These are phyloP conservation scores for Phoenix roebelenii DNA, from an alignment of 176 grass and related monocot species.

Conservation along the genomic window DNA sequence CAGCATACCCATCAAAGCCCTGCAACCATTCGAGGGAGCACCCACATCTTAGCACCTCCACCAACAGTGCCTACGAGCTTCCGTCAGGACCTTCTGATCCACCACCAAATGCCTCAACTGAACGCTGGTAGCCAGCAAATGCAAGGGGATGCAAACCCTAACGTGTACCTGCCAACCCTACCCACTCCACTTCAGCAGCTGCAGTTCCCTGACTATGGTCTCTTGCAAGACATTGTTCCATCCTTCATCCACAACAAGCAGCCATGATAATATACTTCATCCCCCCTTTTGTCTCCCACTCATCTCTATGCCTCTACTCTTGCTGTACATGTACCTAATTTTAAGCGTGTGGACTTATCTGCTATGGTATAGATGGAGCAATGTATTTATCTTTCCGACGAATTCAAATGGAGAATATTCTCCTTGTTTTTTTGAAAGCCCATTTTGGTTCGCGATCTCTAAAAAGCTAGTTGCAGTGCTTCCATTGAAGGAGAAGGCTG, in stretches of 20 bases:
- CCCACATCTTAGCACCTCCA: slow-evolving; percentile 28
- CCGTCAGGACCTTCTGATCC: slow-evolving; percentile 19
- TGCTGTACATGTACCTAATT: slow-evolving; percentile 68
- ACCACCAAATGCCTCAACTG: slow-evolving; percentile 23
- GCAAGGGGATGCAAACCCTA: slow-evolving; percentile 43
- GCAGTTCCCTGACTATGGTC: slow-evolving; percentile 43
- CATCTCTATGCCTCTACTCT: slow-evolving; percentile 28
- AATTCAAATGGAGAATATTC: slow-evolving; percentile 24
- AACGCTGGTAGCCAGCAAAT: slow-evolving; percentile 20
- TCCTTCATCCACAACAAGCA: slow-evolving; percentile 19
- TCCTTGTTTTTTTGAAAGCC: slow-evolving; percentile 16
- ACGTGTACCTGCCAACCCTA: slow-evolving; percentile 39
- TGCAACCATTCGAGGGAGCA: slow-evolving; percentile 38
- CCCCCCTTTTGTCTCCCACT: neutral
- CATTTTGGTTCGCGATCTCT: neutral
- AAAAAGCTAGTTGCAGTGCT: slow-evolving; percentile 19
- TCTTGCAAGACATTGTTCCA: slow-evolving; percentile 67
- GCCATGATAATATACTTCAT: slow-evolving; percentile 12
- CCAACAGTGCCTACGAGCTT: neutral
- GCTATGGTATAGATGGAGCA: neutral
- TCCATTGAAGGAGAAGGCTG: neutral
- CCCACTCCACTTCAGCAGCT: slow-evolving; percentile 39
- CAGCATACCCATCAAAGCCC: slow-evolving; percentile 84
- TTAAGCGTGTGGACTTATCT: slow-evolving; percentile 34
- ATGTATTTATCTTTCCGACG: slow-evolving; percentile 12